phyloP scores from a whole-genome alignment of 1,139 yeast genomes.

The Sugiyamaella neomexicana region DNA sequence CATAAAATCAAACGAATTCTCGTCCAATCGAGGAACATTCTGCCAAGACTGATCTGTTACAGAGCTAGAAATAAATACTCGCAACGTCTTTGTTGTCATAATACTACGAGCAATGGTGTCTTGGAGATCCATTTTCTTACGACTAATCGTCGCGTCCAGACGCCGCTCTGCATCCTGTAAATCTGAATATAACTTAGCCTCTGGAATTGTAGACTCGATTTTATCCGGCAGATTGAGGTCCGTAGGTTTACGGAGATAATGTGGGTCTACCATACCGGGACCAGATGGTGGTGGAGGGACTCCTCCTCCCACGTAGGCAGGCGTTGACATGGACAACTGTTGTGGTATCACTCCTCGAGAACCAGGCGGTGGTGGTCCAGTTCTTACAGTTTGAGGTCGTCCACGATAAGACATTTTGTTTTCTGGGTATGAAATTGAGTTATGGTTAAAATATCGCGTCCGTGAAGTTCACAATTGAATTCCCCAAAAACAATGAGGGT shows the following conservation, averaged over 20 bases:
- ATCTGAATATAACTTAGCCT: slow-evolving; percentile 66
- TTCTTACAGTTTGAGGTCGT: not conserved
- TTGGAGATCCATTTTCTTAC: slow-evolving; percentile 83
- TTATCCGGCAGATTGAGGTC: slow-evolving; percentile 65
- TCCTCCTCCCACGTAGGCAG: slow-evolving; percentile 1
- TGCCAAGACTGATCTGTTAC: slow-evolving; percentile 95
- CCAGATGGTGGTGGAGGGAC: slow-evolving; percentile 7
- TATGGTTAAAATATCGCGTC: not conserved
- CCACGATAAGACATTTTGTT: slow-evolving; percentile 10
- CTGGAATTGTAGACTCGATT: slow-evolving; percentile 66
- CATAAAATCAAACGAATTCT: slow-evolving; percentile 41
- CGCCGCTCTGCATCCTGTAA: slow-evolving; percentile 76
- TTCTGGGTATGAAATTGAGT: not conserved
- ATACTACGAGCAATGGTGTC: slow-evolving; percentile 53
- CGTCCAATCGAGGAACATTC: slow-evolving; percentile 37
- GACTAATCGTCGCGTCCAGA: slow-evolving; percentile 75
- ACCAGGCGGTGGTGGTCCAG: not conserved
- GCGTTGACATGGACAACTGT: slow-evolving; percentile 1
- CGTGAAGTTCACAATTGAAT: not conserved
- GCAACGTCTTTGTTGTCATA: slow-evolving; percentile 55
- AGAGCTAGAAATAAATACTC: slow-evolving; percentile 82
- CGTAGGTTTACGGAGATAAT: slow-evolving; percentile 53
- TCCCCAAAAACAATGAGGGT: no score
- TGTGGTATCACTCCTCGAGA: not conserved
- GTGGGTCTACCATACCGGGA: slow-evolving; percentile 8